Conservation (phyloP, 495 filamentous ascomycete genomes). For the Stereocaulon alpinum region DNA sequence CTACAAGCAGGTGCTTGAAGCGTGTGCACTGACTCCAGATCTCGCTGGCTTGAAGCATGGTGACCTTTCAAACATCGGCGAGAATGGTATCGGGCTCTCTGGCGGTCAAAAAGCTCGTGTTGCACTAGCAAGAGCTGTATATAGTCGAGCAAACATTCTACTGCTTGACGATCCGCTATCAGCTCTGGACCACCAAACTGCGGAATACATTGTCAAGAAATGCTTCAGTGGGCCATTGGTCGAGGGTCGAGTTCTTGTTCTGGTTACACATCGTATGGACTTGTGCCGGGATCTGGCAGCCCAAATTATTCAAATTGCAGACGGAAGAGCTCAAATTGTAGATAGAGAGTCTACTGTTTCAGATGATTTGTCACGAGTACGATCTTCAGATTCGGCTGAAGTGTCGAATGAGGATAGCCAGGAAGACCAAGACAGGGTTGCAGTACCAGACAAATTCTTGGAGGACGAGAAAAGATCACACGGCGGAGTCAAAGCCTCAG, state of each 20-base stretch:
- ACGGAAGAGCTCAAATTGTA: slow-evolving; percentile 43
- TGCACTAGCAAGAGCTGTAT: slow-evolving; percentile 59
- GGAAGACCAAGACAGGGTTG: slow-evolving; percentile 39
- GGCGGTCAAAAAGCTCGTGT: slow-evolving; percentile 64
- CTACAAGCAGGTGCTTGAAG: slow-evolving; percentile 49
- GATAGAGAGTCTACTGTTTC: slow-evolving; percentile 25
- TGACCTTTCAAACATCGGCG: slow-evolving; percentile 60
- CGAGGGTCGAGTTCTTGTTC: slow-evolving; percentile 49
- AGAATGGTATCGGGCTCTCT: slow-evolving; percentile 58
- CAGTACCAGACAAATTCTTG: slow-evolving; percentile 64
- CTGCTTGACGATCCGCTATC: slow-evolving; percentile 62
- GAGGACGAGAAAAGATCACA: slow-evolving; percentile 69
- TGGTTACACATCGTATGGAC: slow-evolving; percentile 71
- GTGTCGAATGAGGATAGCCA: slow-evolving; percentile 30
- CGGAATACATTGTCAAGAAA: slow-evolving; percentile 57
- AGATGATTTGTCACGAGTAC: slow-evolving; percentile 20
- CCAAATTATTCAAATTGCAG: slow-evolving; percentile 55
- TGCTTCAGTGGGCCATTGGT: slow-evolving; percentile 56
- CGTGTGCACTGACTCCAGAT: slow-evolving; percentile 55
- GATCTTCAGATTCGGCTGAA: slow-evolving; percentile 25
- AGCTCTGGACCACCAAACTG: slow-evolving; percentile 65
- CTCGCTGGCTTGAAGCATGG: slow-evolving; percentile 53
- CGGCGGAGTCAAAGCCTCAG: slow-evolving; percentile 59
- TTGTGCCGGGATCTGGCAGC: slow-evolving; percentile 54
- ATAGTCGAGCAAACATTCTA: slow-evolving; percentile 53